Base-by-base conservation (phyloP, 768 basidiomycete species). In the Dioszegia aurantiaca region DNA sequence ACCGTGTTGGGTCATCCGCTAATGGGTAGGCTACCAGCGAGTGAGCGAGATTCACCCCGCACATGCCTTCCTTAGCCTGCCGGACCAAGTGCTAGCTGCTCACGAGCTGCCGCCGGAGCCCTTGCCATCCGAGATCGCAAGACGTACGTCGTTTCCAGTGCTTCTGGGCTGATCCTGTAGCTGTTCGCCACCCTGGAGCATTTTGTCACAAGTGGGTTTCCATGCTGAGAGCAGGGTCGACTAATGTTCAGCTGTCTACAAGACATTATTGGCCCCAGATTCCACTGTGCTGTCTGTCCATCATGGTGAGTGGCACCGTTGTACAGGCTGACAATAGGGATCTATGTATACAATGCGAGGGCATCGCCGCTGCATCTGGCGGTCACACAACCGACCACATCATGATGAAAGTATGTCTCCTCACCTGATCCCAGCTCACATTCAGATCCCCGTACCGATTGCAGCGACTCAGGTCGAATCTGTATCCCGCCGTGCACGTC, bases 31-130 rank as follows among this genome's bases (percentile, higher is more conserved):
- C 85, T 69, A 74, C 49, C 69, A 68, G 19, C 72, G 89, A 78
- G 90, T 92, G 11, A 89, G 93, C 63, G 89, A 92, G 67, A 83
- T 94, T 16, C 92, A 97, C 68, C 93, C 92, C 0, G 82, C 84
- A 0, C 90, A 97, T 69, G 84, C 87, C 1, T 95, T 94, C 80
- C 78, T 93, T 19, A 81, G 83, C 9, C 83, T 92, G 4, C 86
- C 86, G n/a, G 88, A 89, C 27, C 63, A 82, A 80, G 65, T 42
- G 33, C 16, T 46, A 39, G 23, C 63, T 47, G 4, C 30, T 36
- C 16, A 23, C 23, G 37, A 41, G 36, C 24, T 30, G 46, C 10
- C 19, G 12, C 11, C 30, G 42, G 28, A 56, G 23, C 52, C 24
- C 17, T 16, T 8, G 23, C 33, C 11, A 19, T 12, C 30, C 26